Conservation (phyloP, 2,329 filamentous ascomycete genomes). For the Hawksworthiomyces lignivorus region DNA sequence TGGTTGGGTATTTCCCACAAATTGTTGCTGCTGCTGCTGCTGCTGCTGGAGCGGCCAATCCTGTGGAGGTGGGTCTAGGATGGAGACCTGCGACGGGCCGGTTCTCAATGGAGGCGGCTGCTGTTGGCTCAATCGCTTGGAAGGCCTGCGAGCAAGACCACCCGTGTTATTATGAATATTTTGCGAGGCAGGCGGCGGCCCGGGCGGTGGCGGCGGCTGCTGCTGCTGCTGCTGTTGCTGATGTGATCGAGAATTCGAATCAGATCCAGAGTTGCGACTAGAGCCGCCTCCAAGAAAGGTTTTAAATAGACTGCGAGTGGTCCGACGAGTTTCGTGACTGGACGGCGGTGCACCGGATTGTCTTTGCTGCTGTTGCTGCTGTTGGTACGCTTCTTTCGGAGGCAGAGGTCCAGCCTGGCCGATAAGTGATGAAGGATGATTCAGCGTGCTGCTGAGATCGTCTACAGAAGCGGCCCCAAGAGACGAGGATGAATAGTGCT, state of each 20-base stretch:
- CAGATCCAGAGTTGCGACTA: constrained; percentile 20
- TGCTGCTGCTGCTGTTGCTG: constrained; percentile 15
- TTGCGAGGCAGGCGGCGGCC: constrained; percentile 16
- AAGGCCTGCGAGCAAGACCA: constrained; percentile 45
- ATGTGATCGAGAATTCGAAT: constrained; percentile 18
- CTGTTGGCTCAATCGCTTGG: constrained; percentile 48
- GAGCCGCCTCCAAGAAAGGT: constrained; percentile 41
- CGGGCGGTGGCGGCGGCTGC: neutral
- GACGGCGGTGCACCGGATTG: constrained; percentile 20
- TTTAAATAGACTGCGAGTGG: constrained; percentile 46
- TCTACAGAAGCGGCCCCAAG: constrained; percentile 30
- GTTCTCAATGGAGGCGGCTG: constrained; percentile 35
- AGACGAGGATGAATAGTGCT: constrained; percentile 27
- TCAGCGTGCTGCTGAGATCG: constrained; percentile 28
- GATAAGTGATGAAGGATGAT: constrained; percentile 19
- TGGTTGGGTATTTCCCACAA: constrained; percentile 22
- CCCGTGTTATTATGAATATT: constrained; percentile 40
- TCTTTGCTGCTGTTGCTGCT: constrained; percentile 18
- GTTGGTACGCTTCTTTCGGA: constrained; percentile 15
- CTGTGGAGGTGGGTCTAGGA: constrained; percentile 23
- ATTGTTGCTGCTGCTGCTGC: constrained; percentile 8
- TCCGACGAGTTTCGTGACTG: constrained; percentile 36
- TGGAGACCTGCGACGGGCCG: constrained; percentile 30
- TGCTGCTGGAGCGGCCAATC: constrained; percentile 24
- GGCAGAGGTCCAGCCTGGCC: constrained; percentile 15